Evolutionary conservation across 768 basidiomycete species (phyloP).

Genomic region (Leccinum variicolor): DNA sequence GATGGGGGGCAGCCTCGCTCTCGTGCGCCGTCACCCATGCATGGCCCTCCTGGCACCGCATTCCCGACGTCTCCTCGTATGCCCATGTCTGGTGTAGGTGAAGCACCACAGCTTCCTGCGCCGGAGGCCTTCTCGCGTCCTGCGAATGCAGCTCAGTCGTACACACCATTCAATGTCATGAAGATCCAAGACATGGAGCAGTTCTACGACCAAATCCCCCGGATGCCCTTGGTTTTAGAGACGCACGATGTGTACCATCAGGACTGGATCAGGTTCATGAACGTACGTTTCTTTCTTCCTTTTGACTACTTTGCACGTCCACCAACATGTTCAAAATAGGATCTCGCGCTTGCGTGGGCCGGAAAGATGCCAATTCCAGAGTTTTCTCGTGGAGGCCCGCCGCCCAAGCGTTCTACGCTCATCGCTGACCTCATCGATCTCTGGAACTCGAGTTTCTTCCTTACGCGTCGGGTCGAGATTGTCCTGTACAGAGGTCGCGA

Average conservation of each 20-base stretch:
- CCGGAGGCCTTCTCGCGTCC: slow-evolving; percentile 77
- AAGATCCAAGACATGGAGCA: slow-evolving; percentile 78
- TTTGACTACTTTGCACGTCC: background rate
- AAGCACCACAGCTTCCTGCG: slow-evolving; percentile 46
- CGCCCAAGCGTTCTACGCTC: slow-evolving; percentile 56
- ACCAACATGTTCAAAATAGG: slow-evolving; percentile 38
- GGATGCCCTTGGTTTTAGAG: slow-evolving; percentile 68
- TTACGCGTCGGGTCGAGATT: slow-evolving; percentile 70
- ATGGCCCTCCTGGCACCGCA: slow-evolving; percentile 33
- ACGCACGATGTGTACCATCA: slow-evolving; percentile 75
- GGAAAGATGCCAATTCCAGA: slow-evolving; percentile 68
- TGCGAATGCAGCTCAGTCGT: slow-evolving; percentile 63
- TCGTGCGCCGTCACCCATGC: slow-evolving; percentile 54
- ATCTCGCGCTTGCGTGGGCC: slow-evolving; percentile 71
- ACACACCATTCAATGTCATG: slow-evolving; percentile 65
- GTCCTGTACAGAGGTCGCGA: slow-evolving; percentile 79
- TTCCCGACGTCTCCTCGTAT: slow-evolving; percentile 31
- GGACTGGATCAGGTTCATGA: slow-evolving; percentile 80
- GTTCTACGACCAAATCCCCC: slow-evolving; percentile 60
- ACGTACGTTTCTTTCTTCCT: slow-evolving; percentile 41
- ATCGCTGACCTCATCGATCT: slow-evolving; percentile 71
- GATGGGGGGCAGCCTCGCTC: slow-evolving; percentile 53
- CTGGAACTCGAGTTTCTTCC: slow-evolving; percentile 80
- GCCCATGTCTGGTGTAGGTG: slow-evolving; percentile 11
- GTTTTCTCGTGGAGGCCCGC: slow-evolving; percentile 40